phyloP scores from a whole-genome alignment of 768 basidiomycete genomes.

The Exidia glandulosa region DNA sequence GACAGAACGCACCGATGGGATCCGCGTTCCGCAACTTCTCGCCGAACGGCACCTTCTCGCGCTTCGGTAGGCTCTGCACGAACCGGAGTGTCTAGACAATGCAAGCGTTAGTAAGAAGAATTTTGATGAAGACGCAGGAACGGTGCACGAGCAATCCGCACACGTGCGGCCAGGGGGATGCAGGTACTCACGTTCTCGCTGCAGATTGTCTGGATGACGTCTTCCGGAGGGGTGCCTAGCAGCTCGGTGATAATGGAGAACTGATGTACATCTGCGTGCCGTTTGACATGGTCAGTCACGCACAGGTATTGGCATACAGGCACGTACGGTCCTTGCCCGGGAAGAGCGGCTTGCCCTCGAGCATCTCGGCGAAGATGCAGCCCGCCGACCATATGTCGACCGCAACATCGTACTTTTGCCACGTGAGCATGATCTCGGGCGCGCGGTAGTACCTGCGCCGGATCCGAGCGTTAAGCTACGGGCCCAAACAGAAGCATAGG shows the following conservation, averaged over 20 bases:
- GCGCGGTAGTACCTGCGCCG: constrained; percentile 72
- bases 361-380: constrained; percentile 99
- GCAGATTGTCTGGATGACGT: constrained; percentile 97
- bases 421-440: constrained; percentile 99
- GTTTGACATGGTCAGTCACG: not conserved
- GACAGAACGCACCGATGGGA: constrained; percentile 53
- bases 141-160: no score
- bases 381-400: constrained; percentile 99
- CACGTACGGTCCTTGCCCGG: constrained; percentile 97
- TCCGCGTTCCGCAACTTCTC: constrained; percentile 87
- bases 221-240: constrained; percentile 96
- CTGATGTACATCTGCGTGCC: constrained; percentile 88
- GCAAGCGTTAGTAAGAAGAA: not conserved
- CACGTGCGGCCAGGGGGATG: constrained; percentile 22
- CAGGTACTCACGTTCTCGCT: constrained; percentile 95
- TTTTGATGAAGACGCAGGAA: not conserved
- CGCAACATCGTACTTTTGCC: constrained; percentile 99
- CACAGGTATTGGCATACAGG: constrained; percentile 1
- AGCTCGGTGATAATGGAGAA: constrained; percentile 99
- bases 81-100: constrained; percentile 79
- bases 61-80: constrained; percentile 95
- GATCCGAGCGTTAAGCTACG: not conserved
- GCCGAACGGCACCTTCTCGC: constrained; percentile 88
- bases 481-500: not conserved
- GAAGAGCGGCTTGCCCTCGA: constrained; percentile 97